Evolutionary conservation across 73 alveolate species (phyloP).

Genomic region (Tetrahymena elliotti): DNA sequence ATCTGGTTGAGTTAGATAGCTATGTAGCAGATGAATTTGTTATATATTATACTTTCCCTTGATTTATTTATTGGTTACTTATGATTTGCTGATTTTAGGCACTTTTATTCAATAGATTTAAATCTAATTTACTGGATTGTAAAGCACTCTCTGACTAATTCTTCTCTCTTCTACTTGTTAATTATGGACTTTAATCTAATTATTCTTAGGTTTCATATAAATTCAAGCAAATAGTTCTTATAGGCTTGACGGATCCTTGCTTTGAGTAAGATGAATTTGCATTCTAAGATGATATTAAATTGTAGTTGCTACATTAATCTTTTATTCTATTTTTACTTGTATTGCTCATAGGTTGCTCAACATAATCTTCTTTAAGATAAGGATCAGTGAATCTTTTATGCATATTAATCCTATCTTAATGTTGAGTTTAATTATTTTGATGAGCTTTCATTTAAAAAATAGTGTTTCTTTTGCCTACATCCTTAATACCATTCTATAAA

Average conservation of each 20-base stretch:
- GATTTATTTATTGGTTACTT: background rate
- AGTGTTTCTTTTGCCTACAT: background rate
- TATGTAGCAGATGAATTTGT: background rate
- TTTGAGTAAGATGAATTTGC: background rate
- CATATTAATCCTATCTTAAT: background rate
- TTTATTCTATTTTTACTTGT: background rate
- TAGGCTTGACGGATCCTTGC: background rate
- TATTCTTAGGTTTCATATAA: background rate
- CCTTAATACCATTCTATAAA: background rate
- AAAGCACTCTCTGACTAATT: background rate
- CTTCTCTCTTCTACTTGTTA: background rate
- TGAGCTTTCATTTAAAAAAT: background rate
- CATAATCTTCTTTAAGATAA: background rate
- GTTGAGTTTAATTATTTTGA: background rate
- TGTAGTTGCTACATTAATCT: background rate
- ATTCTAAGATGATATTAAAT: background rate
- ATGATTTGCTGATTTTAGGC: background rate
- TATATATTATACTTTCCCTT: background rate
- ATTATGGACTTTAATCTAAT: background rate
- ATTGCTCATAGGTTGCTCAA: background rate
- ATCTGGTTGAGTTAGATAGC: background rate
- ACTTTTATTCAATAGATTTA: background rate
- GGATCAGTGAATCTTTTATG: background rate
- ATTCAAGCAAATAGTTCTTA: background rate
- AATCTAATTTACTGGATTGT: background rate